Evolutionary conservation across 2,329 filamentous ascomycete genomes (phyloP), one percentile per base, ranked within the genome.

Genomic region (Helotiales sp.): DNA sequence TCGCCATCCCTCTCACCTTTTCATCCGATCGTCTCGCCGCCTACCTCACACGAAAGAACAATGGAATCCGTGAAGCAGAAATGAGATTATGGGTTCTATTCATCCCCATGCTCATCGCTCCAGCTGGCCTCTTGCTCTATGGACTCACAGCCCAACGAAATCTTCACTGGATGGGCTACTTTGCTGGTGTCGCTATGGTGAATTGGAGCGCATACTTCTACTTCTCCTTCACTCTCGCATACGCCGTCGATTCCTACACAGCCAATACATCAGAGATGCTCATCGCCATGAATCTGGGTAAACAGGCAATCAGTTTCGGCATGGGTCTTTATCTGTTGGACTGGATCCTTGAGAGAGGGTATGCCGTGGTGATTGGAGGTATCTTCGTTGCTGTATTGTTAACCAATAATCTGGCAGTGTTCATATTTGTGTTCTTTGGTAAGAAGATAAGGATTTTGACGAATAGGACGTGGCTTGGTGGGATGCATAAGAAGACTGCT

Each of bases 241-340:
- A 86, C 64, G 82, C 83, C 1, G 79, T 86, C 34, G 83, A 86
- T 66, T 80, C 76, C 52, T 83, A 86, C 69, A 79, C 78, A 19
- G 74, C 78, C 31, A 83, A 85, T 62, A 80, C 82, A n/a, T 80
- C 78, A 24, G 83, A 86, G 71, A 85, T 85, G 82, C 75, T 86
- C 10, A 85, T 83, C 59, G 79, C 80, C 2, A 82, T 82, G 76
- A 82, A 82, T 62, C 66, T 83, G n/a, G 80, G 80, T 10, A 82
- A 82, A 66, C 79, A 82, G 69, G 78, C 79, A 2, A 80, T 82
- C 52, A 79, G 76, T 55, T 83, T 82, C 59, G 80, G 79, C 1
- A 76, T 82, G 69, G 77, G 78, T 3, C 70, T 78, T 52, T 74
- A 80, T 55, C 70, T 82, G 52, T 68, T 82, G 15, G 75, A 81